These are phyloP conservation scores for Hirschfeldia incana DNA, from an alignment of 345 rosid species.

Conservation along the genomic window DNA sequence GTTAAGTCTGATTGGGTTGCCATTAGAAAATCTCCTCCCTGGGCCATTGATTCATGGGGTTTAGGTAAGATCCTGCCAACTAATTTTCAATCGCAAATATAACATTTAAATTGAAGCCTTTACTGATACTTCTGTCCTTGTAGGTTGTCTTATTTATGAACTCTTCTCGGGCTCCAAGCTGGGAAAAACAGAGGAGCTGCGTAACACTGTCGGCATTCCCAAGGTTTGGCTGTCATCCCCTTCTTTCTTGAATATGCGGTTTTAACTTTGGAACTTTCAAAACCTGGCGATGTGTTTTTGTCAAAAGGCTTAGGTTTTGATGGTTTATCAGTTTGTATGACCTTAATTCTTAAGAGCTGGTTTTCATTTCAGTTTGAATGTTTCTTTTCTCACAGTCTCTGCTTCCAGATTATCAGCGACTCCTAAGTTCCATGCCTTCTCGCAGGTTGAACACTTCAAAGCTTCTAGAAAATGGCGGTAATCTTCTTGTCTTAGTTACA, in stretches of 20 bases:
- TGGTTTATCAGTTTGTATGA: constrained; percentile 13
- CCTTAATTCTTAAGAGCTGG: constrained; percentile 35
- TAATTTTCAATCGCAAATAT: background rate
- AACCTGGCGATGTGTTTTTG: background rate
- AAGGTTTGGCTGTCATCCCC: constrained; percentile 54
- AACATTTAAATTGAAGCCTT: background rate
- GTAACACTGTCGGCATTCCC: constrained; percentile 89
- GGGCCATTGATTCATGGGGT: constrained; percentile 99
- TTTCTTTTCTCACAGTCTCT: constrained; percentile 79
- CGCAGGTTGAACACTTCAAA: constrained; percentile 96
- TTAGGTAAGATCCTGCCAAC: constrained; percentile 59
- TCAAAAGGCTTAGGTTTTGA: constrained; percentile 17
- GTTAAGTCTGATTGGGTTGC: constrained; percentile 88
- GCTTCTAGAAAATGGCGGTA: constrained; percentile 93
- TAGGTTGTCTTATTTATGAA: constrained; percentile 94
- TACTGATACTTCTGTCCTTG: background rate
- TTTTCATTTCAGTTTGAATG: constrained; percentile 46
- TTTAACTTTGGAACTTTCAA: constrained; percentile 3
- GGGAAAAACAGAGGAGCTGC: constrained; percentile 91
- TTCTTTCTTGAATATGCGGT: constrained; percentile 17
- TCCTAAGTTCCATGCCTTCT: constrained; percentile 92
- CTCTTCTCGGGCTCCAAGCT: constrained; percentile 82
- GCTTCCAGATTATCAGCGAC: constrained; percentile 99
- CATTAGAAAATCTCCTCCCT: constrained; percentile 91
- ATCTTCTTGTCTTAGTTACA: constrained; percentile 32